These are phyloP conservation scores for Russula brevipes DNA, from an alignment of 768 basidiomycete species.

Conservation along the genomic window DNA sequence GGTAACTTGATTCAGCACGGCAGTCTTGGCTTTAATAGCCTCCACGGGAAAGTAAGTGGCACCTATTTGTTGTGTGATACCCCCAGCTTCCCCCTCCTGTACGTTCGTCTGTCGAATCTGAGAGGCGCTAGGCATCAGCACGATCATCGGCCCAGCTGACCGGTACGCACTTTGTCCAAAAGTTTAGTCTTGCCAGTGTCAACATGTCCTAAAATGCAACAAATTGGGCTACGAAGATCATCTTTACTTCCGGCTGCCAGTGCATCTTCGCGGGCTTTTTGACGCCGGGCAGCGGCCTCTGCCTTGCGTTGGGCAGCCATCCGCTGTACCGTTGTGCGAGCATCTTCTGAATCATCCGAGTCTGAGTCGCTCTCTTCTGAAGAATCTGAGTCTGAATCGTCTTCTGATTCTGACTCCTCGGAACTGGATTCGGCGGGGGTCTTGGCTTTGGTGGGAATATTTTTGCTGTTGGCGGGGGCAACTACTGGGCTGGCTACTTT, in stretches of 20 bases:
- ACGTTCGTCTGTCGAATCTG: constrained; percentile 99
- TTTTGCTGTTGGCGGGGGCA: constrained; percentile 28
- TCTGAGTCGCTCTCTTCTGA: constrained; percentile 39
- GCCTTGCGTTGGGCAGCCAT: constrained; percentile 69
- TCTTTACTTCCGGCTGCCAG: constrained; percentile 84
- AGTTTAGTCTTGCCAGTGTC: constrained; percentile 99
- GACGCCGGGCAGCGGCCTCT: constrained; percentile 74
- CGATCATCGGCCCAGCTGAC: neutral
- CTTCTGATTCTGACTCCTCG: constrained; percentile 43
- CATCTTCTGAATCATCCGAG: constrained; percentile 53
- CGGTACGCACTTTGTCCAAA: constrained; percentile 74
- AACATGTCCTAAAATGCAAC: constrained; percentile 98
- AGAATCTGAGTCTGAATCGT: constrained; percentile 29
- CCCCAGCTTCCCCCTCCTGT: constrained; percentile 98
- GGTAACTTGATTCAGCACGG: constrained; percentile 80
- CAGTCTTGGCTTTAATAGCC: constrained; percentile 89
- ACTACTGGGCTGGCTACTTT: constrained; percentile 17
- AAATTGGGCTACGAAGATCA: constrained; percentile 91
- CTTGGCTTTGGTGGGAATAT: constrained; percentile 14
- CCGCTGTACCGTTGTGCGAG: constrained; percentile 61
- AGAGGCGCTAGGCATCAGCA: neutral
- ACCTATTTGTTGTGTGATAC: constrained; percentile 99
- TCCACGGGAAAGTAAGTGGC: constrained; percentile 98
- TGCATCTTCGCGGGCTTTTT: constrained; percentile 78
- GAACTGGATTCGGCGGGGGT: constrained; percentile 25